Base-by-base conservation (phyloP, 2,329 filamentous ascomycete genomes). In the Aaosphaeria arxii region DNA sequence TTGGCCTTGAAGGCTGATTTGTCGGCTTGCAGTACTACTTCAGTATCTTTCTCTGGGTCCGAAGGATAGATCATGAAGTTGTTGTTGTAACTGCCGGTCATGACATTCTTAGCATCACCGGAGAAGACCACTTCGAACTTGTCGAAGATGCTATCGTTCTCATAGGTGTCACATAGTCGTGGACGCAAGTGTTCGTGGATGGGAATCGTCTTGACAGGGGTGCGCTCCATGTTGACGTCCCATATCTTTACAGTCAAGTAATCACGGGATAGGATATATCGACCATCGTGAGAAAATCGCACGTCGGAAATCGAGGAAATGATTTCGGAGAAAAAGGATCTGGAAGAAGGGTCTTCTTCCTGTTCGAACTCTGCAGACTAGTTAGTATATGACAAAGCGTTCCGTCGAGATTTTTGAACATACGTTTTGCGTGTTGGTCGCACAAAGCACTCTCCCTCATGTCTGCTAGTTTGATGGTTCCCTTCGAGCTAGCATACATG, bases 61-160 rank as follows among this genome's bases (percentile, higher is more conserved):
- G 91, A 94, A 4, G 94, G 94, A 71, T 97, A 99, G 67, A 99
- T 99, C 94, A 99, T 99, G 79, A 99, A 97, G 77, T 99, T 99
- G 78, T 99, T 99, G 81, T 99, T 99, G 79, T 99, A 99, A 69
- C 91, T 96, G 61, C 94, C 94, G 5, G 94, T 99, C 94, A 99
- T 99, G 57, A 97, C 94, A 62, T 99, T 97, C 80, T 96, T 95
- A 36, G 91, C 90, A 71, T 97, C 92, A 28, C 94, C 94, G 2
- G 92, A 97, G 76, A 99, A 99, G 45, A 97, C 92, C 39, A 99
- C 94, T 74, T 99, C 94, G 58, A 99, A 99, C 73, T 99, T 99
- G 82, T 99, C 94, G 67, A 99, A 99, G 67, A 99, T 99, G 71
- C 91, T 96, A 68, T 99, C 94, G 63, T 99, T 99, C 75, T 99